Percentiles rank a stretch among this genome's conserved stretches.
phyloP scores from a whole-genome alignment of 106 monocot genomes.

The Dendrobium chrysotoxum region DNA sequence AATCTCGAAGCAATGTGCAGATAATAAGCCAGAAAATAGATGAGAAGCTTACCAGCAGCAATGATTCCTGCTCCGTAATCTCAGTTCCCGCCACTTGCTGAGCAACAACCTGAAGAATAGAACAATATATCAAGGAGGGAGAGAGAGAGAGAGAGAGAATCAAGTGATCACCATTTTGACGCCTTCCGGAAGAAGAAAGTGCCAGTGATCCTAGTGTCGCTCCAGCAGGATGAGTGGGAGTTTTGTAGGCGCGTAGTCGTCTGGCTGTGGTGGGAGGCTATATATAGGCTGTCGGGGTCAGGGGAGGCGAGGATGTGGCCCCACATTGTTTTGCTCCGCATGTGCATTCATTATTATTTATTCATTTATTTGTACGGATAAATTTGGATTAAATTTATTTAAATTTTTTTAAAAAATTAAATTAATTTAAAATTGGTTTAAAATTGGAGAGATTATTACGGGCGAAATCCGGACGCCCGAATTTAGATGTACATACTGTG shows the following conservation, averaged over 20 bases:
- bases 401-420: no score
- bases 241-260: background rate
- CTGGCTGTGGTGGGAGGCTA: background rate
- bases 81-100: slow-evolving; percentile 71
- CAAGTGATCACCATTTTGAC: slow-evolving; percentile 1
- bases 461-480: no score
- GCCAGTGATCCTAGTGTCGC: background rate
- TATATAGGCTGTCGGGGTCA: background rate
- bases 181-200: background rate
- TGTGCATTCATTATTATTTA: no score
- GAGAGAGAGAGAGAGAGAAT: slow-evolving; percentile 8
- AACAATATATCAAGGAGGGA: background rate
- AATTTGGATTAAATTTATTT: no score
- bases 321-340: no score
- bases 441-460: no score
- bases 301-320: no score
- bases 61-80: slow-evolving; percentile 95
- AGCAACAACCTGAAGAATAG: slow-evolving; percentile 50
- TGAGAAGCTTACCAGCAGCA: slow-evolving; percentile 59
- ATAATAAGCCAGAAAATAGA: background rate
- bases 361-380: no score
- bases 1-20: background rate
- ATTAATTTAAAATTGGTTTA: no score
- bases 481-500: no score
- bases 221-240: background rate